A percentile compares a stretch with the other conserved stretches of the same genome.
Conservation (phyloP, 345 rosid species). For the Zanthoxylum bungeanum region DNA sequence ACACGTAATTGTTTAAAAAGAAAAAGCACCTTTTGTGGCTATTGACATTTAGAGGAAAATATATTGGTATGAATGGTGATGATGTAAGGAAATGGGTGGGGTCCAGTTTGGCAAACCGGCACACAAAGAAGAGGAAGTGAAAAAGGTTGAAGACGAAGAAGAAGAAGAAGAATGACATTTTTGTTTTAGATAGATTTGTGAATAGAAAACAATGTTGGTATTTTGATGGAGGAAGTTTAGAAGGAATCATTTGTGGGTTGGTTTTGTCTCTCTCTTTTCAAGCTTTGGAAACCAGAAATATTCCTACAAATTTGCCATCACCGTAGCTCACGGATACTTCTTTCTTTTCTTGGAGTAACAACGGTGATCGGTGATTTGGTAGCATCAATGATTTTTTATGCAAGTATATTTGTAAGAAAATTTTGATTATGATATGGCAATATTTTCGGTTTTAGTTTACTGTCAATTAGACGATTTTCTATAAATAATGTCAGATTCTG, state of each 20-base stretch:
- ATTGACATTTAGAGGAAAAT: slow-evolving; percentile 12
- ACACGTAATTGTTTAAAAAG: background rate
- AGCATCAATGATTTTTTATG: too few relatives aligned
- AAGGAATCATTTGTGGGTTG: slow-evolving; percentile 17
- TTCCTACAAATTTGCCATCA: slow-evolving; percentile 36
- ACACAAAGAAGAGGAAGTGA: slow-evolving; percentile 11
- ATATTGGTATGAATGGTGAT: slow-evolving; percentile 9
- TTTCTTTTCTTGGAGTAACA: too few relatives aligned
- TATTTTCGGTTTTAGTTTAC: too few relatives aligned
- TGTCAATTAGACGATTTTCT: too few relatives aligned
- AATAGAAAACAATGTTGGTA: slow-evolving; percentile 17
- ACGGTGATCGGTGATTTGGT: too few relatives aligned
- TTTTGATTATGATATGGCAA: too few relatives aligned
- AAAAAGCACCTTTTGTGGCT: slow-evolving; percentile 27
- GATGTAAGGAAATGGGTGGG: slow-evolving; percentile 13
- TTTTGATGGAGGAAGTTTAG: slow-evolving; percentile 11
- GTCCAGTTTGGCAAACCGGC: slow-evolving; percentile 10
- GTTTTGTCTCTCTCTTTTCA: slow-evolving; percentile 14
- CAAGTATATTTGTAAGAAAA: too few relatives aligned
- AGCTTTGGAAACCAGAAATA: slow-evolving; percentile 32
- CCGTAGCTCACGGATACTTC: slow-evolving; percentile 11
- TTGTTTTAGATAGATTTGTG: slow-evolving; percentile 23
- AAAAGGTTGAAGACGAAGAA: slow-evolving; percentile 14
- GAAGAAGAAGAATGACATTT: slow-evolving; percentile 21
- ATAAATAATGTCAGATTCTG: too few relatives aligned